Evolutionary conservation across 345 rosid species (phyloP).

Genomic region (Eucalyptus polybractea): DNA sequence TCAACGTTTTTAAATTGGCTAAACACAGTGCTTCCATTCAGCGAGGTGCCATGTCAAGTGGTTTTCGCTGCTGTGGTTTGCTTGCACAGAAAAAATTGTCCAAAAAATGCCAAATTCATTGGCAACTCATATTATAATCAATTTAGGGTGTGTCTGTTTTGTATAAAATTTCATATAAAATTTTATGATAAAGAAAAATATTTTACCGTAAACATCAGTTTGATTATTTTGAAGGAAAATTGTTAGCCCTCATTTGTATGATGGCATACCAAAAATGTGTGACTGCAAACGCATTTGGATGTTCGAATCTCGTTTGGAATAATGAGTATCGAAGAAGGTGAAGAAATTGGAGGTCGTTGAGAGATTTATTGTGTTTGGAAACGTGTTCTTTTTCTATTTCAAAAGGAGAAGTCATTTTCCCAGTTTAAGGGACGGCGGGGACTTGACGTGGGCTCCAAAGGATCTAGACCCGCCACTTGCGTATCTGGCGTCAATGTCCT

Average conservation of each 20-base stretch:
- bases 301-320: not conserved
- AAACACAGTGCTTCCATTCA: not conserved
- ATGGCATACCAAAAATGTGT: no score
- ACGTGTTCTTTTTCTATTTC: constrained; percentile 28
- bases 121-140: not conserved
- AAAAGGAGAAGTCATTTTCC: not conserved
- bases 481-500: not conserved
- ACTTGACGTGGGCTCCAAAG: not conserved
- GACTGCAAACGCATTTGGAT: not conserved
- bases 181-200: not conserved
- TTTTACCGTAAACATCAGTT: rapidly evolving
- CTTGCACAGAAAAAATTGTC: no score
- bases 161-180: no score
- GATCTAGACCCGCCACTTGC: not conserved
- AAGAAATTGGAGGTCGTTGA: not conserved
- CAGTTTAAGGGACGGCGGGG: not conserved
- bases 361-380: constrained; percentile 15
- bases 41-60: not conserved
- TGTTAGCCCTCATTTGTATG: no score
- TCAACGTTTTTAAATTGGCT: not conserved
- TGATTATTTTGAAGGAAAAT: not conserved
- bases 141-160: not conserved
- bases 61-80: rapidly evolving
- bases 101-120: not conserved
- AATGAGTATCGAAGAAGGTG: not conserved